Percentiles rank a stretch among this genome's conserved stretches.
These are phyloP conservation scores for Cyclotella cryptica DNA, from an alignment of 108 stramenopile species.

Conservation along the genomic window DNA sequence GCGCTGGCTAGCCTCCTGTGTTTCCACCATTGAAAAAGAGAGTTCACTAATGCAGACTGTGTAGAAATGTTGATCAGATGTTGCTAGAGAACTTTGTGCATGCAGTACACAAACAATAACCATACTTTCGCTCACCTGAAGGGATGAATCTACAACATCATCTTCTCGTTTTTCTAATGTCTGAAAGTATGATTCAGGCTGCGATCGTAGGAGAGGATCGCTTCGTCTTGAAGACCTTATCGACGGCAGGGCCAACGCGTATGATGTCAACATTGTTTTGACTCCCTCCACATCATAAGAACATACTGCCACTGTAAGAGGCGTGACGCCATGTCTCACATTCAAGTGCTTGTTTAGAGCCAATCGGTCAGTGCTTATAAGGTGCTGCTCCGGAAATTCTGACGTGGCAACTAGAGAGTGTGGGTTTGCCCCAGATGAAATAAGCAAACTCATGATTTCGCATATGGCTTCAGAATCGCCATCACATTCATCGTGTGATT, in stretches of 20 bases:
- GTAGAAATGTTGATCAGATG: background rate
- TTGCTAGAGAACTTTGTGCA: too few species aligned
- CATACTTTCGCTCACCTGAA: constrained; percentile 17
- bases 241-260: constrained; percentile 1
- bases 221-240: constrained; percentile 42
- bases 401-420: constrained; percentile 10
- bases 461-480: background rate
- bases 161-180: constrained; percentile 28
- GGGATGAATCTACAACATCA: constrained; percentile 27
- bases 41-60: constrained; percentile 38
- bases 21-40: constrained; percentile 37
- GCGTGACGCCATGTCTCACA: constrained; percentile 9
- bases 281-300: constrained; percentile 29
- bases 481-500: background rate
- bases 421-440: constrained; percentile 40
- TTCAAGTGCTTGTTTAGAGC: background rate
- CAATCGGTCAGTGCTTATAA: background rate
- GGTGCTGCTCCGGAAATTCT: background rate
- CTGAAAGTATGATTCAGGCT: constrained; percentile 37
- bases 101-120: background rate
- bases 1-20: constrained; percentile 7
- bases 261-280: constrained; percentile 37
- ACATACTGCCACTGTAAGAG: constrained; percentile 29
- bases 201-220: constrained; percentile 60
- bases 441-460: constrained; percentile 36